Evolutionary conservation across 2,329 filamentous ascomycete species (phyloP), one percentile per base, ranked within the genome.

Genomic region (Pseudogymnoascus sp.): DNA sequence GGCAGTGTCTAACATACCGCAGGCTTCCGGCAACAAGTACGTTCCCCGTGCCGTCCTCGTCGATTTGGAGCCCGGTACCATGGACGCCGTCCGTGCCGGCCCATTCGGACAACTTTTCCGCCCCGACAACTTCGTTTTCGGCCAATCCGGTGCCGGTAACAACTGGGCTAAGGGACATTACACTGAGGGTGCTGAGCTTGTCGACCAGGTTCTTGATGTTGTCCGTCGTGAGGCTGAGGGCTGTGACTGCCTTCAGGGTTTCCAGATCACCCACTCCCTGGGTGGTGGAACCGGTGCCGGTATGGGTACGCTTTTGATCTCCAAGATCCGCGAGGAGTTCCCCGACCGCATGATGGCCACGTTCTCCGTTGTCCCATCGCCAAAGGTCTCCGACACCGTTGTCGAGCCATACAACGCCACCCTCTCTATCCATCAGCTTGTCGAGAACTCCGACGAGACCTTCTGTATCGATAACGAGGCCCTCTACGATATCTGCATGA

Each of bases 111-210:
- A 97, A 84, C 92, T 99, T 72, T 98, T 99, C 92, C 93, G 95
- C 70, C 95, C 95, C 78, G 95, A 99, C 84, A 99, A 98, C 89
- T 98, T 98, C 82, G 92, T 98, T 77, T 98, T 98, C 80, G 95
- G 95, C 74, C 95, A 98, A 84, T 98, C 95, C 74, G 93, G 95
- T 86, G 95, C 95, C 79, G 95, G 95, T 82, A 99, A 99, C 91
- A 98, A 98, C 89, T 99, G 95, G 95, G 95, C 95, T 81, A 99
- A 98, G 89, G 95, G 95, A 83, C 95, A 99, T 80, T 99, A 99
- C 87, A 99, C 95, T 70, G 95, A 99, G 84, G 95, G 95, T 87
- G 95, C 95, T 72, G 95, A 99, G 84, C 87, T 98, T 68, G 95
- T 99, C 72, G 95, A 99, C 84, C 86, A 97, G 76, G 95, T 99